Conservation (phyloP, 148 eudicot genomes). For the Salicornia ramosissima region DNA sequence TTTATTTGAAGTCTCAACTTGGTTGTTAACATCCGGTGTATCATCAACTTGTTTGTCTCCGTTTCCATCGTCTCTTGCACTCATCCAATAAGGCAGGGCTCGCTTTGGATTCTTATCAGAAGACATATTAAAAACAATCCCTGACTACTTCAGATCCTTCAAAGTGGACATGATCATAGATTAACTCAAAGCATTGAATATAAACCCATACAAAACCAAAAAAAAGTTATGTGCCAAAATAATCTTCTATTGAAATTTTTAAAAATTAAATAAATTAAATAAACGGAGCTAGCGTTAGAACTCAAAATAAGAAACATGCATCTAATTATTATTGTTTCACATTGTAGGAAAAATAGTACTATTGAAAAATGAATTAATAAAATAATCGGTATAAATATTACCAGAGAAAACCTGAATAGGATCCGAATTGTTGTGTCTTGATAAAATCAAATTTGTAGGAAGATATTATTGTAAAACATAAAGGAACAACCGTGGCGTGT, state of each 20-base stretch:
- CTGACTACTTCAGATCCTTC: too few relatives aligned
- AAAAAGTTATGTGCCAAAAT: neutral
- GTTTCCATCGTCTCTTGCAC: constrained; percentile 43
- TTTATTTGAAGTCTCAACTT: constrained; percentile 19
- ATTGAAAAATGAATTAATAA: too few relatives aligned
- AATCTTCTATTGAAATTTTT: neutral
- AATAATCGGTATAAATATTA: too few relatives aligned
- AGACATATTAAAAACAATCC: too few relatives aligned
- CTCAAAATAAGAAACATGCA: neutral
- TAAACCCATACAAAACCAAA: constrained; percentile 1
- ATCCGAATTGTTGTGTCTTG: too few relatives aligned
- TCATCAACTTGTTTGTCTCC: constrained; percentile 30
- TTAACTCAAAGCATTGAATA: constrained; percentile 2
- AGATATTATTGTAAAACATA: too few relatives aligned
- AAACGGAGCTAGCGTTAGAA: neutral
- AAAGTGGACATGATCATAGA: neutral
- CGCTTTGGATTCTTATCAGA: constrained; percentile 39
- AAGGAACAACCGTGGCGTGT: too few relatives aligned
- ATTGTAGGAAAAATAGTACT: too few relatives aligned
- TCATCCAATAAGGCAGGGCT: constrained; percentile 91
- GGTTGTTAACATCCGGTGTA: constrained; percentile 23
- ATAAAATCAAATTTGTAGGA: too few relatives aligned
- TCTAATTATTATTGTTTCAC: neutral
- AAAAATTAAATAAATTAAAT: too few relatives aligned
- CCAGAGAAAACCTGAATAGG: too few relatives aligned